Evolutionary conservation across 2,329 filamentous ascomycete species (phyloP), one percentile per base, ranked within the genome.

Genomic region (Xylaria polymorpha): DNA sequence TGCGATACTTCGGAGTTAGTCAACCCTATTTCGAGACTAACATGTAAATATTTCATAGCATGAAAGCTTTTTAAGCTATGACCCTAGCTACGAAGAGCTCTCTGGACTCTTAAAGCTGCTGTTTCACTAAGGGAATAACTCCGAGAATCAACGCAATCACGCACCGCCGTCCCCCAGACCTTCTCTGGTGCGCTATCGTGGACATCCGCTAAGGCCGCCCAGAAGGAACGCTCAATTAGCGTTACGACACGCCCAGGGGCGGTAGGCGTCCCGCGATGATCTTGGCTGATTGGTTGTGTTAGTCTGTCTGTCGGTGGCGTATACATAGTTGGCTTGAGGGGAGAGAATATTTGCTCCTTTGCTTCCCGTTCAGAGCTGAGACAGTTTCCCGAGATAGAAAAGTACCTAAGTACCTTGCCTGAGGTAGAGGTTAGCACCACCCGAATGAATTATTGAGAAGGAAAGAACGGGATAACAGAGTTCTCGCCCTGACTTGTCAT

Each of bases 231-330:
- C 77, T 94, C 91, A 72, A 99, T 97, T 22, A 99, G 87, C 1
- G 96, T 99, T 48, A 95, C 95, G 64, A 99, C 96, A 66, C 96
- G 90, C 1, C 96, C 96, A 0, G 96, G 96, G 1, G 90, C 88
- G 75, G 92, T 88, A 61, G 94, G 94, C 0, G 96, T 98, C 65
- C 96, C 96, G 74, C 96, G 91, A 80, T 99, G 96, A 82, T 99
- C 96, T 81, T 97, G 89, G 80, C 95, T 98, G 77, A 58, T 68
- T 20, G 61, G 35, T 53, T 67, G 35, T 44, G 57, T 67, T 48
- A 73, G 61, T 64, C n/a, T 4, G 61, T 64, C n/a, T 4, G 25
- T 58, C 20, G 41, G 32, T 15, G 18, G 51, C 18, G 29, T 20
- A 57, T 50, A 25, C 5, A 25, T 57, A 56, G 14, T 48, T 8